Evolutionary conservation across 2,329 filamentous ascomycete species (phyloP).

Genomic region (Microcyclosporella mali): DNA sequence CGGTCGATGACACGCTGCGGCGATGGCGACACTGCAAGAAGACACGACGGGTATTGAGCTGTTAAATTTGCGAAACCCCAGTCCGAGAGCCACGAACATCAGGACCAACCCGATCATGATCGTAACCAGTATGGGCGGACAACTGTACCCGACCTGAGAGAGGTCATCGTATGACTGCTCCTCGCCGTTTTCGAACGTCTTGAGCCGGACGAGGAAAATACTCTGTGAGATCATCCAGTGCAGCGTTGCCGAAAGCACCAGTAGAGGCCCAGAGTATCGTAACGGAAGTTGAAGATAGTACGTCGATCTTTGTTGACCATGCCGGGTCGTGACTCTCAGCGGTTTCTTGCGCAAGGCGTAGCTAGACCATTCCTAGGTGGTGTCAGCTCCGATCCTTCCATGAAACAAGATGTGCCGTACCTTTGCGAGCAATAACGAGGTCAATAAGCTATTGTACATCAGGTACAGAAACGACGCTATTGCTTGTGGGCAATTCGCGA

Average conservation of each 20-base stretch:
- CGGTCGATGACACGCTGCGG: conserved; percentile 7
- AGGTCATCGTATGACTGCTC: not conserved
- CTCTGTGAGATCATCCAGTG: conserved; percentile 44
- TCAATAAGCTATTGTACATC: conserved; percentile 12
- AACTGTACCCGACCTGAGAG: conserved; percentile 9
- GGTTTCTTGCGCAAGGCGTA: conserved; percentile 31
- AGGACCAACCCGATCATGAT: conserved; percentile 8
- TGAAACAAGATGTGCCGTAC: not conserved
- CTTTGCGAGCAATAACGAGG: conserved; percentile 7
- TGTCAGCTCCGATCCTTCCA: not conserved
- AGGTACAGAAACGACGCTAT: conserved; percentile 12
- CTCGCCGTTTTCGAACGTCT: conserved; percentile 11
- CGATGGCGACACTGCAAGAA: conserved; percentile 4
- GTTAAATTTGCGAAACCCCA: conserved; percentile 6
- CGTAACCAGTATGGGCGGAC: conserved; percentile 8
- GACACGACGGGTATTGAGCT: conserved; percentile 6
- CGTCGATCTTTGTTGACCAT: conserved; percentile 34
- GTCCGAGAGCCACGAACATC: not conserved
- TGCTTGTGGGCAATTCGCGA: conserved; percentile 12
- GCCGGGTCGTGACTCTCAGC: conserved; percentile 35
- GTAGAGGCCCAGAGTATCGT: conserved; percentile 34
- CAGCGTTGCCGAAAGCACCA: conserved; percentile 29
- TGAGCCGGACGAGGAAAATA: conserved; percentile 38
- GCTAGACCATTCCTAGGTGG: conserved; percentile 42
- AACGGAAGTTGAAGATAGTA: conserved; percentile 40